These are phyloP conservation scores for Pulveroboletus sp. DNA, from an alignment of 768 basidiomycete species.

Conservation along the genomic window DNA sequence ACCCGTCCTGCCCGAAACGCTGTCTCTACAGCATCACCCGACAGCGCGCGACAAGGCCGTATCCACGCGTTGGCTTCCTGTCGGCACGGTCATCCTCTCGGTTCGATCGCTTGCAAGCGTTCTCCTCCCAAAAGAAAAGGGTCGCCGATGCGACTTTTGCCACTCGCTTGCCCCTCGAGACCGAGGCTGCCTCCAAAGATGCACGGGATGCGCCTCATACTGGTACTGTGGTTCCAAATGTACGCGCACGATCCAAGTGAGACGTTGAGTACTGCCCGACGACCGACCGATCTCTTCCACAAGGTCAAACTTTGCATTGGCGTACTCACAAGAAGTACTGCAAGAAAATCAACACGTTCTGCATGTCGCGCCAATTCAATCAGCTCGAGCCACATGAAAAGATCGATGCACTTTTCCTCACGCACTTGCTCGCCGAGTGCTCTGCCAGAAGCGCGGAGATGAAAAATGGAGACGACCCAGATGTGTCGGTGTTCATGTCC, in stretches of 20 bases:
- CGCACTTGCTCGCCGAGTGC: slow-evolving; percentile 51
- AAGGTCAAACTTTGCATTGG: slow-evolving; percentile 74
- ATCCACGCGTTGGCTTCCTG: slow-evolving; percentile 33
- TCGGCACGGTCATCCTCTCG: slow-evolving; percentile 49
- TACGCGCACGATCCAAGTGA: slow-evolving; percentile 31
- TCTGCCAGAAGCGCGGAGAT: slow-evolving; percentile 9
- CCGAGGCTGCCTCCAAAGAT: slow-evolving; percentile 42
- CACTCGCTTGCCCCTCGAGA: slow-evolving; percentile 33
- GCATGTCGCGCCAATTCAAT: slow-evolving; percentile 42
- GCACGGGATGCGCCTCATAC: slow-evolving; percentile 62
- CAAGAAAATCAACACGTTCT: slow-evolving; percentile 47
- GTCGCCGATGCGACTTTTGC: slow-evolving; percentile 64
- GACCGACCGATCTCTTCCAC: slow-evolving; percentile 1
- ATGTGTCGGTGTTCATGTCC: slow-evolving; percentile 36
- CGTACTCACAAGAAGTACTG: slow-evolving; percentile 64
- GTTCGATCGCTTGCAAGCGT: slow-evolving; percentile 42
- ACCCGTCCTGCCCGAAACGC: slow-evolving; percentile 4
- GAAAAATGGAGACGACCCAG: slow-evolving; percentile 17
- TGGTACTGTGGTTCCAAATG: slow-evolving; percentile 71
- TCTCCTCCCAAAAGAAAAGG: slow-evolving; percentile 54
- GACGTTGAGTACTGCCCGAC: slow-evolving; percentile 4
- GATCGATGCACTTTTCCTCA: slow-evolving; percentile 59
- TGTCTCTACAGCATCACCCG: slow-evolving; percentile 39
- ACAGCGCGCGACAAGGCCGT: slow-evolving; percentile 49
- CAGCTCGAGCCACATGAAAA: slow-evolving; percentile 48